Base-by-base conservation (phyloP, 305 asterid species). In the Solanum hybrid region DNA sequence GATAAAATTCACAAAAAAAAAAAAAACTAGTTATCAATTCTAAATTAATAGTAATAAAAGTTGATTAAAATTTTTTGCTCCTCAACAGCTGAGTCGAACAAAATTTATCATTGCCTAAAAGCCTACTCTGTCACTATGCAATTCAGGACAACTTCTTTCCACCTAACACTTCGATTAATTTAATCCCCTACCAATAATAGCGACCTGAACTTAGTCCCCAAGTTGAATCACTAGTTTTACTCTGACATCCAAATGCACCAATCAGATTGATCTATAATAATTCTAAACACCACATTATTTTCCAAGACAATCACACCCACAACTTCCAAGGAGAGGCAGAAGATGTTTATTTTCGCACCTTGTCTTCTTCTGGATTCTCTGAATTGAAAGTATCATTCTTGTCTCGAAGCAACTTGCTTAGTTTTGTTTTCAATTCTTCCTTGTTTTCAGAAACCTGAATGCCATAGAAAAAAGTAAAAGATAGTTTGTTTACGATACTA, bases 281-380 rank as follows among this genome's bases (percentile, higher is more conserved):
- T 57, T 12, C 67, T 61, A 85, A 22, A 61, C 6, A 29, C n/a
- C 51, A 12, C 76, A 61, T 61, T 22, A 61, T 4, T 85, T 85
- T n/a, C 46, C n/a, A 12, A 61, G 77, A 85, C 77, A 61, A 85
- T 61, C 76, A 85, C 33, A 61, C 76, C 13, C 76, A 85, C 77
- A 57, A 57, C n/a, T 34, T 57, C 77, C 76, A 85, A 85, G 51
- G 77, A 85, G 77, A 57, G 88, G 71, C 31, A 22, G 31, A 40
- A 61, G 51, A 88, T 86, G 73, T 91, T 36, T 22, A 67, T 20
- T 69, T 88, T 29, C 78, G 88, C 69, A 98, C 99, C 98, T 95
- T 97, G 95, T 98, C 99, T 89, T 95, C 98, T 91, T 95, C 98
- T 7, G 93, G 95, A 76, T 92, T 92, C 77, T 96, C 99, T 91